phyloP scores from a whole-genome alignment of 192 early-diverging fungal genomes.

The Coemansia sp. region DNA sequence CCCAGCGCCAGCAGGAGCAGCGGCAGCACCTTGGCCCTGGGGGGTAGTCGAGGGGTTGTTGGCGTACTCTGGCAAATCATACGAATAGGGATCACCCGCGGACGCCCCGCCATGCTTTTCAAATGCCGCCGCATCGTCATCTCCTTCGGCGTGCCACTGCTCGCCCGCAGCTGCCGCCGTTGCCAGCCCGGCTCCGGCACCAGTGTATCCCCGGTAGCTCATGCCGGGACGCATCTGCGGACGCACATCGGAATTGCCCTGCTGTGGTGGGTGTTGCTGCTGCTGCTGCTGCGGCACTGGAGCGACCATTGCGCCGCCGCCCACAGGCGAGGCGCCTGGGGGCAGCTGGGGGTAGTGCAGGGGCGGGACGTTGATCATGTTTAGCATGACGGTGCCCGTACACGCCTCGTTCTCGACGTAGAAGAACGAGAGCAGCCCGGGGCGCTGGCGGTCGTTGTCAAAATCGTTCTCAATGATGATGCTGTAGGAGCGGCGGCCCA shows the following conservation, averaged over 20 bases:
- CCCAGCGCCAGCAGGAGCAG: background rate
- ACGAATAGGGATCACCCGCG: constrained; percentile 38
- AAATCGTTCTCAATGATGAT: constrained; percentile 46
- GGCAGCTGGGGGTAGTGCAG: constrained; percentile 40
- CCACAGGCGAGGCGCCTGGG: background rate
- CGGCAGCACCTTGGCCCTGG: too few species aligned
- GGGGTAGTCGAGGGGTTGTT: too few species aligned
- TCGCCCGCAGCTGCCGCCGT: background rate
- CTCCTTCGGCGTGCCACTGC: background rate
- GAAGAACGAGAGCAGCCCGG: constrained; percentile 43
- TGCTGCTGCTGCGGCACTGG: background rate
- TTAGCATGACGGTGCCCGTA: constrained; percentile 36
- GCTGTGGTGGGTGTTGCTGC: too few species aligned
- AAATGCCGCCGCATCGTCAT: background rate
- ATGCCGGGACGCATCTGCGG: constrained; percentile 19
- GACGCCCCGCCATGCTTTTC: background rate
- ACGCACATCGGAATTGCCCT: too few species aligned
- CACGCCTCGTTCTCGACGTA: constrained; percentile 48
- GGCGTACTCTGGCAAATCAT: constrained; percentile 39
- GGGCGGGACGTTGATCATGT: constrained; percentile 46
- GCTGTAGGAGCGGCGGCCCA: constrained; percentile 58
- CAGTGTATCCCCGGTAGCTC: constrained; percentile 30
- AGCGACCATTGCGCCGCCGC: background rate
- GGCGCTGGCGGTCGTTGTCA: constrained; percentile 40
- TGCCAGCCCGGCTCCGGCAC: background rate